Evolutionary conservation across 768 basidiomycete genomes (phyloP).

Genomic region (Termitomyces sp.): DNA sequence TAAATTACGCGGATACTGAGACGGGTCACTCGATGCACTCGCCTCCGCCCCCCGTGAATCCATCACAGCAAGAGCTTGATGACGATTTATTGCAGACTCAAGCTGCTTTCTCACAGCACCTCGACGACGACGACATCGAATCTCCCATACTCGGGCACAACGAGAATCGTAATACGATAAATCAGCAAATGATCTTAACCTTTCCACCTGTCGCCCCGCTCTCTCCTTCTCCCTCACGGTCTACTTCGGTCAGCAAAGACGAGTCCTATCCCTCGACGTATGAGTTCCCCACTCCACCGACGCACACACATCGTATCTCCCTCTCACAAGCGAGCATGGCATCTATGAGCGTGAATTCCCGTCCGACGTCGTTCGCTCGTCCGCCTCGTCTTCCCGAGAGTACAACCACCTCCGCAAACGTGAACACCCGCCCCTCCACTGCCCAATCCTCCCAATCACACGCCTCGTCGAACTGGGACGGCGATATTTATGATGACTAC

Average conservation of each 20-base stretch:
- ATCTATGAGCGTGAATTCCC: conserved; percentile 13
- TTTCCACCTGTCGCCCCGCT: conserved; percentile 21
- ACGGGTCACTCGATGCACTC: conserved; percentile 10
- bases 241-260: not conserved
- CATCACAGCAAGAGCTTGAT: conserved; percentile 9
- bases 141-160: conserved; percentile 3
- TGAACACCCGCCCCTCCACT: conserved; percentile 6
- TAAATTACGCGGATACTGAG: conserved; percentile 21
- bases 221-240: conserved; percentile 14
- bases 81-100: conserved; percentile 11
- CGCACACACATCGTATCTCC: conserved; percentile 5
- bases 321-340: not conserved
- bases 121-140: conserved; percentile 1
- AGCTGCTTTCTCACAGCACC: conserved; percentile 1
- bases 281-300: conserved; percentile 12
- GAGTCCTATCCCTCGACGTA: conserved; percentile 3
- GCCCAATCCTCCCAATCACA: conserved; percentile 11
- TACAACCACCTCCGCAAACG: not conserved
- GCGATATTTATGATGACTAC: conserved; percentile 80
- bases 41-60: not conserved
- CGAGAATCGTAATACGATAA: not conserved
- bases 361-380: conserved; percentile 1
- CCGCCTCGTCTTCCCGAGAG: not conserved
- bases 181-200: conserved; percentile 8
- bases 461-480: conserved; percentile 32